These are phyloP conservation scores for Annona squamosa DNA, from an alignment of 164 flowering plant species.

Conservation along the genomic window DNA sequence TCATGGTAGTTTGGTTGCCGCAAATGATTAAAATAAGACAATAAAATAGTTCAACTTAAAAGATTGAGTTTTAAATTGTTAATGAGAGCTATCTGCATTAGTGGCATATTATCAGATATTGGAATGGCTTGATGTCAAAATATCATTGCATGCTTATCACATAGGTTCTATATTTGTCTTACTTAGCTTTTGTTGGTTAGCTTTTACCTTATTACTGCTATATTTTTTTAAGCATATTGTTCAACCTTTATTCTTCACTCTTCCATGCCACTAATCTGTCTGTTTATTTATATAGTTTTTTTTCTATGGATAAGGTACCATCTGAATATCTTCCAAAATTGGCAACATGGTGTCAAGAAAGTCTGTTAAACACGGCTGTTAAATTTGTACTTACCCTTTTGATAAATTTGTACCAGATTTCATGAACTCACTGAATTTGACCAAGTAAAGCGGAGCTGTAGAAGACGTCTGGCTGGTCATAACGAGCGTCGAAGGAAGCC, in stretches of 20 bases:
- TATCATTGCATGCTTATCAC: not conserved
- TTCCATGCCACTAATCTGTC: not conserved
- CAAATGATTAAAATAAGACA: no score
- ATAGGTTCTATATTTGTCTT: no score
- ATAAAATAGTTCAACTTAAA: not conserved
- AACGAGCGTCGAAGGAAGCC: constrained; percentile 97
- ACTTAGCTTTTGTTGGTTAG: not conserved
- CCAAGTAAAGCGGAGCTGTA: constrained; percentile 92
- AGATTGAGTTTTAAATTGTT: no score
- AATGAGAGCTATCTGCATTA: no score
- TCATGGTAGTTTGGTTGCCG: no score
- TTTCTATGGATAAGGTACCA: not conserved
- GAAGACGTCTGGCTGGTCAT: constrained; percentile 92
- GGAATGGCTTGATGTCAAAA: not conserved
- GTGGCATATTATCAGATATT: not conserved
- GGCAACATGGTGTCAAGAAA: not conserved
- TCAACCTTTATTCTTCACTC: not conserved
- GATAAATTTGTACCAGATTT: constrained; percentile 46
- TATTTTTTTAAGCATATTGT: not conserved
- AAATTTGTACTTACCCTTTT: not conserved
- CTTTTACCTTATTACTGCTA: no score
- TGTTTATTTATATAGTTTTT: not conserved
- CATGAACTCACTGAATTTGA: constrained; percentile 91
- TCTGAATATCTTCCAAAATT: not conserved
- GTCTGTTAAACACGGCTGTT: not conserved